Percentiles rank a stretch among this genome's conserved stretches.
Conservation (phyloP, 345 rosid genomes). For the Gynandropsis gynandra region DNA sequence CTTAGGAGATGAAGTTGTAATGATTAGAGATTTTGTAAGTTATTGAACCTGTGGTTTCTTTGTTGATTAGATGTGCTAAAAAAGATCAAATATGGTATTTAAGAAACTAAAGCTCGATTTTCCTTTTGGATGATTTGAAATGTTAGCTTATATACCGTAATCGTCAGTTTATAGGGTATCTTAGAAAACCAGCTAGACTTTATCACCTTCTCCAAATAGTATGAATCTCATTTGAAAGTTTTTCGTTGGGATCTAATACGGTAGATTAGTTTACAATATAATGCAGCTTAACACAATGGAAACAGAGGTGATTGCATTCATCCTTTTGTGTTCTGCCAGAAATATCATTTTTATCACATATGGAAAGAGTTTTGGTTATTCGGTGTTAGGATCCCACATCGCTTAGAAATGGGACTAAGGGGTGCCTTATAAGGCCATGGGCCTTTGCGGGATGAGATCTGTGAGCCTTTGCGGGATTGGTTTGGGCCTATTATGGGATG, state of each 20-base stretch:
- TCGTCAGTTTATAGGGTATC: not conserved
- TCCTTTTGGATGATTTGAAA: constrained; percentile 11
- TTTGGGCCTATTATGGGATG: too few relatives aligned
- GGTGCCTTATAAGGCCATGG: too few relatives aligned
- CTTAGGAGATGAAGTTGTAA: too few relatives aligned
- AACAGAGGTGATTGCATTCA: not conserved
- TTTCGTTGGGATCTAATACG: constrained; percentile 1
- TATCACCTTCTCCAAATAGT: not conserved
- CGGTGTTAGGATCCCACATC: too few relatives aligned
- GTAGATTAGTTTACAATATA: constrained; percentile 11
- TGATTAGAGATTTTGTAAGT: too few relatives aligned
- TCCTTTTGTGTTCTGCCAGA: constrained; percentile 2
- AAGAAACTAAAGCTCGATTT: constrained; percentile 1
- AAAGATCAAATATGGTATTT: not conserved
- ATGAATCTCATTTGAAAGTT: constrained; percentile 8
- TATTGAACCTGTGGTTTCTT: too few relatives aligned
- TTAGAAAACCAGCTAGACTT: not conserved
- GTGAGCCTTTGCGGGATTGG: too few relatives aligned
- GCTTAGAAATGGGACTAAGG: too few relatives aligned
- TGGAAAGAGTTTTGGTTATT: too few relatives aligned
- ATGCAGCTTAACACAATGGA: constrained; percentile 5
- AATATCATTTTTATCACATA: not conserved
- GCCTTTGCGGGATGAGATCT: too few relatives aligned
- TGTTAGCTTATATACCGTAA: not conserved
- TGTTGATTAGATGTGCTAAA: too few relatives aligned